Base-by-base conservation (phyloP, 306 rosid species). In the Alnus glutinosa region DNA sequence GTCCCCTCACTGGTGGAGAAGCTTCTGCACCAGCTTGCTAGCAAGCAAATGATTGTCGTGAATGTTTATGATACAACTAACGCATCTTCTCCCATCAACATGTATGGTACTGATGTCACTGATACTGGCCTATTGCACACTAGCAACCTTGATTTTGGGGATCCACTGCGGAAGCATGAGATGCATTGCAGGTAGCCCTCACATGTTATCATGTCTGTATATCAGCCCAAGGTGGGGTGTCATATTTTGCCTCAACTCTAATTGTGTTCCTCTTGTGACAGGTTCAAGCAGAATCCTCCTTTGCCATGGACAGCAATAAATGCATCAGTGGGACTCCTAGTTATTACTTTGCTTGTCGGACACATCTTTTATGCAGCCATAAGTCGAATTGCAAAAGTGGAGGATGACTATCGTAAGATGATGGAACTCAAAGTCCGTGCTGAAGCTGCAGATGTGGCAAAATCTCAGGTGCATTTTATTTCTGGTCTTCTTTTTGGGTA, bases 371-470 rank as follows among this genome's bases (percentile, higher is more conserved):
- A 89, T 71, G 98, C 93, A 5, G 97, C 98, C 46, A 91, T 95
- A 73, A 85, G 75, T 76, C 86, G 88, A 78, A 95, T 95, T 83
- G 93, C 90, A 34, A 86, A 91, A 85, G 98, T 95, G 73, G 98
- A 95, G 87, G 89, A 89, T 69, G 98, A 87, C 83, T 91, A 69
- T 85, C 78, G 77, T 10, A 16, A 78, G 85, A 91, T 92, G 98
- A 81, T 52, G 77, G 77, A 74, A 85, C 97, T 95, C 80, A 91
- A 78, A 88, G 83, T 30, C 75, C 96, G 90, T 32, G 98, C 98
- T 77, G 96, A 95, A 88, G 98, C 98, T 80, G 98, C 98, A 57
- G 98, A 95, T 84, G 97, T 95, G 70, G 98, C 98, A 71, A 95
- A 92, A 85, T 91, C 98, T 76, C 98, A 95, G 92, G 97, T 92